Conservation (phyloP, 176 grass and related monocot species). For the Luzula sylvatica region DNA sequence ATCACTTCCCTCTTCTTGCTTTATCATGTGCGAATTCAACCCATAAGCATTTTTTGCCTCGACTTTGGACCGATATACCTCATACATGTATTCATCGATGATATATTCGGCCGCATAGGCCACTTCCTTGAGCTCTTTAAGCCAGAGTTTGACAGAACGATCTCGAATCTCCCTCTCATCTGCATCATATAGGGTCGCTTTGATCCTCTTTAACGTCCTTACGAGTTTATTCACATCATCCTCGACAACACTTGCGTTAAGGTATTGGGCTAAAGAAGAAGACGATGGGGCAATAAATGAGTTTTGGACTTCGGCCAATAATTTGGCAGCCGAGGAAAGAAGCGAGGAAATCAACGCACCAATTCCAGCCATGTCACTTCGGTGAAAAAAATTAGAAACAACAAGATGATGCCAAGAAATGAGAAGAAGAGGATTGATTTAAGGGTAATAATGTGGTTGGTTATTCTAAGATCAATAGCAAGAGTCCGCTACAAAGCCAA, state of each 20-base stretch:
- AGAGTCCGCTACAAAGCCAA: no score
- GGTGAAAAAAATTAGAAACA: no score
- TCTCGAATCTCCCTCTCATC: background rate
- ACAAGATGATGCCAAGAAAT: no score
- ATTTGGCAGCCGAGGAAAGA: background rate
- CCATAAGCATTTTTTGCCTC: no score
- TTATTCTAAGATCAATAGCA: no score
- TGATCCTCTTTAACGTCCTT: background rate
- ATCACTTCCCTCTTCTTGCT: background rate
- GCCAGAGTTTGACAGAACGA: background rate
- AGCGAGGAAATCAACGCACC: background rate
- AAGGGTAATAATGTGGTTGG: no score
- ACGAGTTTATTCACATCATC: slow-evolving; percentile 7
- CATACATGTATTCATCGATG: no score
- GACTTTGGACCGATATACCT: no score
- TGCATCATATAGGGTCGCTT: background rate
- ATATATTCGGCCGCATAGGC: background rate
- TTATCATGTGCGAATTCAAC: background rate
- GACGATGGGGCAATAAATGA: background rate
- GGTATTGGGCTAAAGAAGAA: background rate
- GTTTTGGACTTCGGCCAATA: background rate
- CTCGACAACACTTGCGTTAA: background rate
- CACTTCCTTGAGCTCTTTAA: background rate
- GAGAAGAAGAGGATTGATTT: no score
- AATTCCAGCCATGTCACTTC: background rate